Percentiles rank a stretch among this genome's conserved stretches.
phyloP scores from a whole-genome alignment of 768 basidiomycete species.

The Mycena crocata region DNA sequence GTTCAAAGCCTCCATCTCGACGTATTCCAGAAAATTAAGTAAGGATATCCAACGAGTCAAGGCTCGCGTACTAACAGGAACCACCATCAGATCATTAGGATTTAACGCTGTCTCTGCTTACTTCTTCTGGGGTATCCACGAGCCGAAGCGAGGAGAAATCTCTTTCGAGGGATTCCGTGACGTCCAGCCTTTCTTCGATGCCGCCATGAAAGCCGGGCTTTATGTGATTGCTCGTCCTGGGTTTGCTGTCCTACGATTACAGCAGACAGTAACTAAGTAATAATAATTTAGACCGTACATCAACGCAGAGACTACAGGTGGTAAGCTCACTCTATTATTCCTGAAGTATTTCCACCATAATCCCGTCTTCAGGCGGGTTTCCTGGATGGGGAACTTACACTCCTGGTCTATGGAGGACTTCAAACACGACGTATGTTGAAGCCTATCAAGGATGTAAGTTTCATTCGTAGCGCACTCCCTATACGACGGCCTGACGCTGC shows the following conservation, averaged over 20 bases:
- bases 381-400: conserved; percentile 69
- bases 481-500: not conserved
- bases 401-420: conserved; percentile 57
- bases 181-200: conserved; percentile 64
- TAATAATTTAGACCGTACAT: conserved; percentile 51
- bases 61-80: not conserved
- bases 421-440: conserved; percentile 53
- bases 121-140: conserved; percentile 57
- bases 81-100: conserved; percentile 48
- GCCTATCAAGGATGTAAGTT: conserved; percentile 58
- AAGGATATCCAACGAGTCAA: conserved; percentile 1
- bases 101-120: conserved; percentile 60
- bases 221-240: conserved; percentile 66
- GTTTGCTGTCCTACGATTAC: conserved; percentile 39
- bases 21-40: conserved; percentile 59
- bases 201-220: conserved; percentile 65
- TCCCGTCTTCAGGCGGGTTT: conserved; percentile 46
- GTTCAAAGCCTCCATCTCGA: conserved; percentile 57
- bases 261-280: not conserved
- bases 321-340: conserved; percentile 26
- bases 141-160: conserved; percentile 60
- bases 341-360: not conserved
- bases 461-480: not conserved
- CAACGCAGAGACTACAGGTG: conserved; percentile 63
- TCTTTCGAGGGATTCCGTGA: conserved; percentile 68